A percentile compares a stretch with the other conserved stretches of the same genome.
These are phyloP conservation scores for Gossypium australe DNA, from an alignment of 345 rosid genomes.

Conservation along the genomic window DNA sequence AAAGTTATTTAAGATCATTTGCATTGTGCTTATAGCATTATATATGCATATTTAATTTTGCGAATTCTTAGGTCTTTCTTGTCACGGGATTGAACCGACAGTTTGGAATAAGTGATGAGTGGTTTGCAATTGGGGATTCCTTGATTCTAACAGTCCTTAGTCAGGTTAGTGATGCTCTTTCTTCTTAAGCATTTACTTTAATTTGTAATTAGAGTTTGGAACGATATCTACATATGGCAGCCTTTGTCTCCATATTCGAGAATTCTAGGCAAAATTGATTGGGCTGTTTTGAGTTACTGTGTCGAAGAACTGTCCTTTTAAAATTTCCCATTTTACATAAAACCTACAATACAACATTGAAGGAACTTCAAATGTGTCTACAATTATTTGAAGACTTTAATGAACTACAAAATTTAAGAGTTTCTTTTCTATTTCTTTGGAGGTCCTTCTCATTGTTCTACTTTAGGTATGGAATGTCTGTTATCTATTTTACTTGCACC, in stretches of 20 bases:
- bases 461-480: not conserved
- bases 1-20: not conserved
- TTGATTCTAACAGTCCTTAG: slow-evolving; percentile 79
- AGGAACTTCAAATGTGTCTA: not conserved
- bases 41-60: not conserved
- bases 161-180: slow-evolving; percentile 48
- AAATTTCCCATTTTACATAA: not conserved
- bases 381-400: not conserved
- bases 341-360: not conserved
- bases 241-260: not conserved
- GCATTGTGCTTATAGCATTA: not conserved
- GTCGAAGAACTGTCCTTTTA: not conserved
- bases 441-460: not conserved
- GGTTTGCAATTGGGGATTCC: slow-evolving; percentile 98
- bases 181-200: not conserved
- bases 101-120: slow-evolving; percentile 82
- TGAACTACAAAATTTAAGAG: not conserved
- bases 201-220: slow-evolving; percentile 3
- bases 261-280: not conserved
- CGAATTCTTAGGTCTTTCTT: slow-evolving; percentile 61
- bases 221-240: not conserved
- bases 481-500: not conserved
- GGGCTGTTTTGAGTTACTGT: too few relatives aligned
- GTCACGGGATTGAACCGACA: slow-evolving; percentile 75
- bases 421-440: not conserved